Percentiles rank a stretch among this genome's conserved stretches.
Conservation (phyloP, 371 early-diverging fungal species). For the Amoeboaphelidium protococcarum region DNA sequence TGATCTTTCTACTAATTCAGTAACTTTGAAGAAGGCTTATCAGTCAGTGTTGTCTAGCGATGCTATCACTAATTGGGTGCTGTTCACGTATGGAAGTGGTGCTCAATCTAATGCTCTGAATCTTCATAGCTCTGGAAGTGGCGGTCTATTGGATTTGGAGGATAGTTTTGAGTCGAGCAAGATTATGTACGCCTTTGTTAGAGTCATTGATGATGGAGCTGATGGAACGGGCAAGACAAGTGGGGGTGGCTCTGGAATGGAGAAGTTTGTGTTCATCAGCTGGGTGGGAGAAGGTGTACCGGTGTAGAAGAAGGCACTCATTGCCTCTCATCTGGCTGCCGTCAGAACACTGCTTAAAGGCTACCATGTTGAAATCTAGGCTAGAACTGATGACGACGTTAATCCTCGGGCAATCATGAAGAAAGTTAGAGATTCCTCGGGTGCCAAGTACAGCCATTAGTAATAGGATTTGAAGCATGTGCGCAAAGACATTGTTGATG, state of each 20-base stretch:
- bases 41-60: too few species aligned
- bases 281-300: constrained; percentile 91
- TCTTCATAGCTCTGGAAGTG: too few species aligned
- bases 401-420: constrained; percentile 53
- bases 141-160: constrained; percentile 52
- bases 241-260: too few species aligned
- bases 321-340: constrained; percentile 50
- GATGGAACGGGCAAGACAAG: too few species aligned
- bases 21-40: too few species aligned
- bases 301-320: constrained; percentile 60
- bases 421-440: constrained; percentile 49
- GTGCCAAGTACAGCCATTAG: constrained; percentile 69
- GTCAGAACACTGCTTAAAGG: constrained; percentile 50
- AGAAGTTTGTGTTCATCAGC: constrained; percentile 69
- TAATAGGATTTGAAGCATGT: constrained; percentile 17
- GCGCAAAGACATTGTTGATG: too few species aligned
- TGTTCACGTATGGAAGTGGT: too few species aligned
- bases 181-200: constrained; percentile 62
- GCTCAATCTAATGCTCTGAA: too few species aligned
- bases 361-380: constrained; percentile 65
- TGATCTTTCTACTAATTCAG: too few species aligned
- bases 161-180: constrained; percentile 72
- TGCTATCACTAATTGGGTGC: too few species aligned
- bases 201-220: constrained; percentile 44
- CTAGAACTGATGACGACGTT: constrained; percentile 64